Base-by-base conservation (phyloP, 345 rosid species). In the Sisymbrium altissimum region DNA sequence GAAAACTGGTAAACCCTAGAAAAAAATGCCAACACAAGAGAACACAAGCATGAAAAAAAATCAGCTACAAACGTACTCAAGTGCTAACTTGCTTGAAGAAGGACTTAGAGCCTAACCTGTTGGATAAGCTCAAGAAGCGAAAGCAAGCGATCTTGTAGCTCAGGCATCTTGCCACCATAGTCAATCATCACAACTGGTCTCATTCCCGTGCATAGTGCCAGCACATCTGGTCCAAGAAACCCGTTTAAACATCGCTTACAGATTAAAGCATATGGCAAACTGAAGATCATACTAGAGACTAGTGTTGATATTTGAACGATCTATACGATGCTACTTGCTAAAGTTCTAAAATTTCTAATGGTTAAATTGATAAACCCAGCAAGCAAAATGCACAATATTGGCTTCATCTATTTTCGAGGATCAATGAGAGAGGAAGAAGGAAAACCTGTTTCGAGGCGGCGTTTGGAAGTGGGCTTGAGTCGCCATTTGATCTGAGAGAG, bases 101-200 rank as follows among this genome's bases (percentile, higher is more conserved):
- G 14, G 33, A 52, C 0, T n/a, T 7, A 41, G 43, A 58, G 66
- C 1, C 62, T 52, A 68, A 91, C 98, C 97, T 86, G 78, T 21
- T 85, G 91, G 49, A 93, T 64, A 63, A 66, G 81, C 70, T 83
- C 79, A 55, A 94, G 81, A 77, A 94, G 85, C 3, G 85, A 77
- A 61, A 90, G 85, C 14, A 94, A 77, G 48, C 76, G 84, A 12
- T 85, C 83, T 68, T 91, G 96, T 33, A 94, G 76, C 81, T 89
- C 91, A 38, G 98, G 98, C 85, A 94, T 66, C 87, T 86, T 94
- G 27, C 97, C 98, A 68, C 96, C 98, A 74, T 94, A 91, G 66
- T 94, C 98, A 45, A 91, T 83, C 98, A 94, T 91, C 60, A 89
- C 85, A 58, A 89, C 96, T 3, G 97, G 92, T 75, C 98, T 91